These are phyloP conservation scores for Metschnikowia lunata DNA, from an alignment of 805 yeast species.

Conservation along the genomic window DNA sequence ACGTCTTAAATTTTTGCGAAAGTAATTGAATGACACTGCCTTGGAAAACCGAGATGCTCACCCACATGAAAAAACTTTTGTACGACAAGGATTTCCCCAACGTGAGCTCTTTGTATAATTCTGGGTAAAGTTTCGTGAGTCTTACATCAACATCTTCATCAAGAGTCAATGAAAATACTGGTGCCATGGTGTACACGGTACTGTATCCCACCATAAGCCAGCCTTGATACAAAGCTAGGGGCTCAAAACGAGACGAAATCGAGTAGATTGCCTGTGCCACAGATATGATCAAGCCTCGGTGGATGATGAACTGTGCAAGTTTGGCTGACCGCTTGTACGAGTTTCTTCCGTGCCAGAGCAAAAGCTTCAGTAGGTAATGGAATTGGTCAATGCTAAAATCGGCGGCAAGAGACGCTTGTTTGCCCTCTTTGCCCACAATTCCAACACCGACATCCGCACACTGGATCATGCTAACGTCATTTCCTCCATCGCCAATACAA, in stretches of 20 bases:
- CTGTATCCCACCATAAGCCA: slow-evolving; percentile 99
- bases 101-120: slow-evolving; percentile 86
- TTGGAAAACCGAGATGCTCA: slow-evolving; percentile 81
- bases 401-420: slow-evolving; percentile 95
- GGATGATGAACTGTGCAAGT: slow-evolving; percentile 92
- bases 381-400: slow-evolving; percentile 93
- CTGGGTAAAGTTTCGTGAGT: slow-evolving; percentile 88
- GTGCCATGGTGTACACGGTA: slow-evolving; percentile 96
- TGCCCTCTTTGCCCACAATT: slow-evolving; percentile 97
- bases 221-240: slow-evolving; percentile 91
- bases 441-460: slow-evolving; percentile 99
- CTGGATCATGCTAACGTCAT: slow-evolving; percentile 98
- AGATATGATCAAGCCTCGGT: slow-evolving; percentile 89
- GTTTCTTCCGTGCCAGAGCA: slow-evolving; percentile 97
- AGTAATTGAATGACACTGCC: slow-evolving; percentile 81
- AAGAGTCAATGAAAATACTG: slow-evolving; percentile 87
- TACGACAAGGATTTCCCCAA: slow-evolving; percentile 83
- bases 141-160: slow-evolving; percentile 90
- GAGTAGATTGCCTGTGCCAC: slow-evolving; percentile 95
- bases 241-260: slow-evolving; percentile 81
- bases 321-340: slow-evolving; percentile 95
- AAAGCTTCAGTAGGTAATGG: slow-evolving; percentile 76
- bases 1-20: slow-evolving; percentile 71
- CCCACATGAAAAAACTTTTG: slow-evolving; percentile 89
- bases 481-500: slow-evolving; percentile 99